These are phyloP conservation scores for Mortierella sp. DNA, from an alignment of 371 early-diverging fungal species.

Conservation along the genomic window DNA sequence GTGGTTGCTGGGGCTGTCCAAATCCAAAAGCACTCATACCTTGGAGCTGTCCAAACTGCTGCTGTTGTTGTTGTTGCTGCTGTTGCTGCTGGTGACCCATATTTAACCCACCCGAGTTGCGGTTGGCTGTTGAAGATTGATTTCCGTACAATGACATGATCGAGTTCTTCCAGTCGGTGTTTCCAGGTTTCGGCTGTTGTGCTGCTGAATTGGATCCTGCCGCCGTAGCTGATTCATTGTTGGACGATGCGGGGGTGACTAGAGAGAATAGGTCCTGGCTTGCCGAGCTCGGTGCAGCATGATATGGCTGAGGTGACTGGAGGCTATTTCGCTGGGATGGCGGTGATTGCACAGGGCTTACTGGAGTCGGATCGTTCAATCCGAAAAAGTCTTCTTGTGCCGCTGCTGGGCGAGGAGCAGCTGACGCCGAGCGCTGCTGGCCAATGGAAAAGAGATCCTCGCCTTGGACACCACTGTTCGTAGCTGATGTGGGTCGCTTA, in stretches of 20 bases:
- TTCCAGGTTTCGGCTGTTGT: constrained; percentile 27
- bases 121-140: constrained; percentile 33
- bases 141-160: constrained; percentile 65
- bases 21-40: no score
- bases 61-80: constrained; percentile 9
- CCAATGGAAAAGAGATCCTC: constrained; percentile 48
- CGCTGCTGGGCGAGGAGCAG: background rate
- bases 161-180: constrained; percentile 64
- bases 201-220: background rate
- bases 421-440: constrained; percentile 7
- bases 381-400: constrained; percentile 31
- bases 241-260: constrained; percentile 29
- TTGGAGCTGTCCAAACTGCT: no score
- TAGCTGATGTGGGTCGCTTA: constrained; percentile 15
- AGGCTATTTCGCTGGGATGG: constrained; percentile 13
- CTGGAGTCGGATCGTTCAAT: constrained; percentile 26
- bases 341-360: constrained; percentile 1
- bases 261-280: constrained; percentile 44
- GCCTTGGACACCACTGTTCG: constrained; percentile 37
- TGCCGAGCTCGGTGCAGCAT: constrained; percentile 15
- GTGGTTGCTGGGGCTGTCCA: constrained; percentile 25
- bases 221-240: background rate
- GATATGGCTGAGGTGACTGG: constrained; percentile 13
- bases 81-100: constrained; percentile 4
- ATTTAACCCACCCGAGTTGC: constrained; percentile 7